phyloP scores from a whole-genome alignment of 371 early-diverging fungal species.

The Quaeritorhiza haematococci region DNA sequence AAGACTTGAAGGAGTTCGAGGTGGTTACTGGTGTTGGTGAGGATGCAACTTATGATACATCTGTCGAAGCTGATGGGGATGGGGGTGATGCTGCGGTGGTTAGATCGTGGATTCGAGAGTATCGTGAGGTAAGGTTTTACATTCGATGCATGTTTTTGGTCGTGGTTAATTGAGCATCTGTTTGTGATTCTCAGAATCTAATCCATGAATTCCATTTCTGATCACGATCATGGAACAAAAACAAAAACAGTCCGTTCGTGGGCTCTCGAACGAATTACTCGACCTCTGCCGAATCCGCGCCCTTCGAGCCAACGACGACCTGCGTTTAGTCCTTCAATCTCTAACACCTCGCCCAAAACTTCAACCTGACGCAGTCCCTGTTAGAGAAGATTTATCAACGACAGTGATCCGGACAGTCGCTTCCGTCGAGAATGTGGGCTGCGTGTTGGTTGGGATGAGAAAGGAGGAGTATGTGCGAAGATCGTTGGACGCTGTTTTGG shows the following conservation, averaged over 20 bases:
- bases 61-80: too few species aligned
- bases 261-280: conserved; percentile 14
- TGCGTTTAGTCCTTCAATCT: conserved; percentile 56
- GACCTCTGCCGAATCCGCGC: conserved; percentile 49
- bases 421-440: conserved; percentile 43
- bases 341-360: conserved; percentile 34
- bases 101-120: too few species aligned
- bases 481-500: too few species aligned
- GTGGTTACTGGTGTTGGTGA: conserved; percentile 4
- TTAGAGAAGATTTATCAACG: conserved; percentile 8
- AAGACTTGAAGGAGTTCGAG: conserved; percentile 44
- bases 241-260: conserved; percentile 9
- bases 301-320: conserved; percentile 58
- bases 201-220: too few species aligned
- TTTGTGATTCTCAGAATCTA: too few species aligned
- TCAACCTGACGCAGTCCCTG: conserved; percentile 17
- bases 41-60: too few species aligned
- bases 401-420: background rate
- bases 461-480: conserved; percentile 58
- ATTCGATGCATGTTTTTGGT: too few species aligned
- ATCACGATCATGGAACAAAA: too few species aligned
- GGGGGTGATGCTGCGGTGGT: too few species aligned
- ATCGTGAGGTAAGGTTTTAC: too few species aligned
- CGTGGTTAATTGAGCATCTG: too few species aligned
- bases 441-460: conserved; percentile 71